These are phyloP conservation scores for Lactifluus volemus DNA, from an alignment of 768 basidiomycete species.

Conservation along the genomic window DNA sequence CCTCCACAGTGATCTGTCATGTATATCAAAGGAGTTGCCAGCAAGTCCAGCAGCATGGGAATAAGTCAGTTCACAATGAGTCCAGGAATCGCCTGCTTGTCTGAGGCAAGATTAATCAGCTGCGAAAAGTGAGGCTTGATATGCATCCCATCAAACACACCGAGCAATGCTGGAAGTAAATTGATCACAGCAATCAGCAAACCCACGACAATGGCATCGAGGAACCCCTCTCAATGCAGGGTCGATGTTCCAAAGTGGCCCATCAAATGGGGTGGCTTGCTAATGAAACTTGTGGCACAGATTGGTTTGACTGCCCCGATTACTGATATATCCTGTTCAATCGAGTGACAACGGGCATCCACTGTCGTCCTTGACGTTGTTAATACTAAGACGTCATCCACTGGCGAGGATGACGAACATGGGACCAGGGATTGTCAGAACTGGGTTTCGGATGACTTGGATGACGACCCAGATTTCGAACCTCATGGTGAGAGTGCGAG, in stretches of 20 bases:
- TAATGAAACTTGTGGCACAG: constrained; percentile 34
- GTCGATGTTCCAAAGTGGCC: constrained; percentile 20
- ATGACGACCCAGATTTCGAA: not conserved
- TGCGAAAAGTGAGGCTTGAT: no score
- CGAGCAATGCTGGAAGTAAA: constrained; percentile 91
- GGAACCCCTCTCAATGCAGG: constrained; percentile 59
- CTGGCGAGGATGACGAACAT: no score
- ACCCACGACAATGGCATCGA: constrained; percentile 58
- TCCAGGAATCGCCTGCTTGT: no score
- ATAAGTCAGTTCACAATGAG: no score
- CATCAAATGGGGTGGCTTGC: constrained; percentile 26
- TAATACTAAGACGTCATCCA: not conserved
- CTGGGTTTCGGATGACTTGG: not conserved
- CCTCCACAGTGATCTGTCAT: no score
- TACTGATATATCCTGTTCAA: no score
- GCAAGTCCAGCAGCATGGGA: no score
- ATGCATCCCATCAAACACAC: constrained; percentile 95
- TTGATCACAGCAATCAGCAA: constrained; percentile 88
- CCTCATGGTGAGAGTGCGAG: not conserved
- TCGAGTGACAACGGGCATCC: not conserved
- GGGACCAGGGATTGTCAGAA: not conserved
- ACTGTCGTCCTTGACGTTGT: not conserved
- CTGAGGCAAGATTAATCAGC: no score
- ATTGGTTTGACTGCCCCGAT: constrained; percentile 31
- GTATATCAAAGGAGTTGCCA: no score